These are phyloP conservation scores for Zygoascus sp. DNA, from an alignment of 1,139 yeast species.

Conservation along the genomic window DNA sequence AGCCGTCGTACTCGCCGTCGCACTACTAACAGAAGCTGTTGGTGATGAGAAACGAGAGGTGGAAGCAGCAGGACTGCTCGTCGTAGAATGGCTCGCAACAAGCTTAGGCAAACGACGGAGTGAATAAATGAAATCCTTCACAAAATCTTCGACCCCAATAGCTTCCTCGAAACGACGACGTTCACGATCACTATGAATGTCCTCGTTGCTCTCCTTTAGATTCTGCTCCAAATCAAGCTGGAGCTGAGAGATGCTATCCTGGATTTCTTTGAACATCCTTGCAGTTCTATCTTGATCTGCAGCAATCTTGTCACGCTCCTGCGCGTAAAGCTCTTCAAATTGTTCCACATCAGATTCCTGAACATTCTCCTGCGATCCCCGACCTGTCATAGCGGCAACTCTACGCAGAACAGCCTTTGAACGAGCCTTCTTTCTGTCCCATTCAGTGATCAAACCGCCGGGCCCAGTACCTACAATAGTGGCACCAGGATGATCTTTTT, in stretches of 20 bases:
- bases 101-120: constrained; percentile 36
- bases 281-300: constrained; percentile 53
- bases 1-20: constrained; percentile 13
- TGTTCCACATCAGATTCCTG: constrained; percentile 42
- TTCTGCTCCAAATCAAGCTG: constrained; percentile 55
- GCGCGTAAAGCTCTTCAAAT: constrained; percentile 54
- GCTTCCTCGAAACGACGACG: constrained; percentile 82
- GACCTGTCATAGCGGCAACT: constrained; percentile 91
- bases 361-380: constrained; percentile 44
- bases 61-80: constrained; percentile 10
- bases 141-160: constrained; percentile 66
- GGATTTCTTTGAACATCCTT: constrained; percentile 62
- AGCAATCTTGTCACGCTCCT: constrained; percentile 51
- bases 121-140: constrained; percentile 57
- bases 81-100: neutral
- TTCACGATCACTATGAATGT: constrained; percentile 46
- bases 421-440: constrained; percentile 72
- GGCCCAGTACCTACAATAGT: constrained; percentile 77
- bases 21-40: neutral
- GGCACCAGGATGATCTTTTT: constrained; percentile 62
- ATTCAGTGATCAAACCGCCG: constrained; percentile 75
- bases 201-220: constrained; percentile 35
- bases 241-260: constrained; percentile 64
- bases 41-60: constrained; percentile 4
- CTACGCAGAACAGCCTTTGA: constrained; percentile 77